phyloP scores from a whole-genome alignment of 495 filamentous ascomycete genomes.

The Lasiosphaeria miniovina region DNA sequence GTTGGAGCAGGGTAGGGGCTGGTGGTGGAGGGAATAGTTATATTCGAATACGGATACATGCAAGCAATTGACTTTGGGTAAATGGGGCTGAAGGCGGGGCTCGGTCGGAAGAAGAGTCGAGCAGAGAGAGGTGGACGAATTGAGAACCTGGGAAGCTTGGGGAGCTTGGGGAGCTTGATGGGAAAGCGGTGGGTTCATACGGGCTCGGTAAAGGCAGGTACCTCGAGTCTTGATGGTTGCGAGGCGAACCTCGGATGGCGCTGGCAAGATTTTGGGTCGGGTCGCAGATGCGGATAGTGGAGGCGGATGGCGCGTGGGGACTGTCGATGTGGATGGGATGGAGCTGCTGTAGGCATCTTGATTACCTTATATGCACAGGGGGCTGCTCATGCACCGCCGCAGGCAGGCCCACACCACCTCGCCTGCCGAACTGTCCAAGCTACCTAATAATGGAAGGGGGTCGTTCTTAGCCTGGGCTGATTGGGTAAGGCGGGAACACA shows the following conservation, averaged over 20 bases:
- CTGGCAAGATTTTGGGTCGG: constrained; percentile 1
- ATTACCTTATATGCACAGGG: constrained; percentile 25
- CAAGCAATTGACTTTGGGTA: not conserved
- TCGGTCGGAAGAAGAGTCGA: not conserved
- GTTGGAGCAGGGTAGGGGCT: not conserved
- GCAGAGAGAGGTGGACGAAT: not conserved
- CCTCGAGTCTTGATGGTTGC: not conserved
- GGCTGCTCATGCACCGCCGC: constrained; percentile 1
- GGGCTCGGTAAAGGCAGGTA: constrained; percentile 1
- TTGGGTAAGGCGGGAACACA: constrained; percentile 21
- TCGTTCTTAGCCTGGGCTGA: constrained; percentile 6
- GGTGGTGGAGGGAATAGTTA: too few species aligned
- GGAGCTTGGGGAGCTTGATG: not conserved
- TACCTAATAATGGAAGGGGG: constrained; percentile 16
- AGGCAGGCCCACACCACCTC: not conserved
- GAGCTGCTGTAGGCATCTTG: constrained; percentile 17
- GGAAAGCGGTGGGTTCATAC: not conserved
- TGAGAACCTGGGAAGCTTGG: not conserved
- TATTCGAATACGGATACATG: too few species aligned
- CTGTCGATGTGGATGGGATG: not conserved
- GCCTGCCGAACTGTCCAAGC: constrained; percentile 1
- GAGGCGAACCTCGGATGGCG: not conserved
- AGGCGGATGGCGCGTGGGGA: constrained; percentile 1
- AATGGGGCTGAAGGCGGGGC: not conserved
- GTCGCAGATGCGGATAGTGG: not conserved